Base-by-base conservation (phyloP, 768 basidiomycete species). In the Tricholoma matsutake region DNA sequence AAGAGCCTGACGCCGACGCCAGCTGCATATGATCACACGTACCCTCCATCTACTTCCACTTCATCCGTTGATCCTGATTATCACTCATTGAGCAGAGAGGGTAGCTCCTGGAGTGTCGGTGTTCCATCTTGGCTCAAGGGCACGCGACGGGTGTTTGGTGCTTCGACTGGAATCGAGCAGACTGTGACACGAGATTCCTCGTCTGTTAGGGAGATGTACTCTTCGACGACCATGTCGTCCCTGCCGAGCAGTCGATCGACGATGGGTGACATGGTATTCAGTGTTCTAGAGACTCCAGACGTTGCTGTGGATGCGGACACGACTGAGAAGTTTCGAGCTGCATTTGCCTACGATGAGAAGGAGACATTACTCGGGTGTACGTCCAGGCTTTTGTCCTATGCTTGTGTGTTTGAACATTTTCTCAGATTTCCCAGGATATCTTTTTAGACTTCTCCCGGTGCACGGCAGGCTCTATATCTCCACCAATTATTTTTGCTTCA, bases 401-500 rank as follows among this genome's bases (percentile, higher is more conserved):
- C 56, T 47, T 7, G 34, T 34, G n/a, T 13, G 39, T 35, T 25
- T 62, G 49, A 52, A 59, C 34, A 57, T 31, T 65, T 9, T 35
- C 62, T 47, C 65, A 98, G 96, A 92, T 68, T 94, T 96, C 71
- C 86, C 92, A 43, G 94, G 94, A 9, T 97, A 93, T 72, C 79
- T 98, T 45, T 94, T 87, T 74, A 83, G 96, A 59, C 80, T 96
- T 25, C 73, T 99, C n/a, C 96, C 97, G 0, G 83, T 96, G 11
- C 90, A 82, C 61, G 96, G 96, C 6, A 83, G 89, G 56, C 82
- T 98, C 29, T 98, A 91, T 69, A 83, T 98, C 62, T 96, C 96
- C n/a, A 87, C 85, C 10, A 94, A 92, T 72, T 89, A 86, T 72
- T 90, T 98, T 73, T 97, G 94, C 76, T 99, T 98, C 84, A 92